Evolutionary conservation across 768 basidiomycete genomes (phyloP).

Genomic region (Terana coerulea): DNA sequence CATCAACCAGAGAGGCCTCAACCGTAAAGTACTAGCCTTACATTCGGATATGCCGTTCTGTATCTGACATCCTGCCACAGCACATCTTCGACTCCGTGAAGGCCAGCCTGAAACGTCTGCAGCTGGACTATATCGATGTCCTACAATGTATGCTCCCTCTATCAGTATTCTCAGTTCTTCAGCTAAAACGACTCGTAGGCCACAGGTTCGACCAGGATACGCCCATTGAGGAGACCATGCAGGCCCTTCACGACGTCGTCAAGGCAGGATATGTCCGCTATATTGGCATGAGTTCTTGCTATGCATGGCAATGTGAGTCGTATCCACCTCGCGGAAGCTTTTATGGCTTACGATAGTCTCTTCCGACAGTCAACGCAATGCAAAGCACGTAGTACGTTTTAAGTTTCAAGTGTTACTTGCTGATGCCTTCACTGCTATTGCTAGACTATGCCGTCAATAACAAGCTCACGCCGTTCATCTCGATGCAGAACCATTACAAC

Average conservation of each 20-base stretch:
- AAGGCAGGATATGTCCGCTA: slow-evolving; percentile 40
- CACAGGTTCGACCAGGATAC: slow-evolving; percentile 31
- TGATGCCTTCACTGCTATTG: not conserved
- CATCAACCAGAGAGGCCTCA: slow-evolving; percentile 45
- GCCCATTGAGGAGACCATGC: slow-evolving; percentile 41
- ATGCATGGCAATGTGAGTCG: slow-evolving; percentile 28
- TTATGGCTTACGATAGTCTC: not conserved
- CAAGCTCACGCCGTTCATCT: slow-evolving; percentile 49
- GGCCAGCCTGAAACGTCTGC: slow-evolving; percentile 35
- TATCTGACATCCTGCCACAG: slow-evolving; percentile 16
- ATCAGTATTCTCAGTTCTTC: not conserved
- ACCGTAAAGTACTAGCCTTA: slow-evolving; percentile 33
- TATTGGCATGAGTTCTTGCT: slow-evolving; percentile 36
- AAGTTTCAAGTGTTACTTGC: not conserved
- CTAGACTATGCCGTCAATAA: slow-evolving; percentile 36
- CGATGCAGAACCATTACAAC: slow-evolving; percentile 62
- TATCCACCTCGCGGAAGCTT: not conserved
- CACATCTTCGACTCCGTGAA: slow-evolving; percentile 48
- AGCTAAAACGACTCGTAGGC: slow-evolving; percentile 10
- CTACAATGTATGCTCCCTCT: slow-evolving; percentile 30
- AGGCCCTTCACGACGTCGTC: slow-evolving; percentile 44
- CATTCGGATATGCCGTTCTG: not conserved
- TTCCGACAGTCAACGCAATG: slow-evolving; percentile 28
- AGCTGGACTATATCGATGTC: slow-evolving; percentile 45
- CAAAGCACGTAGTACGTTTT: slow-evolving; percentile 19